These are phyloP conservation scores for Jatropha podagrica DNA, from an alignment of 441 rosid genomes.

Conservation along the genomic window DNA sequence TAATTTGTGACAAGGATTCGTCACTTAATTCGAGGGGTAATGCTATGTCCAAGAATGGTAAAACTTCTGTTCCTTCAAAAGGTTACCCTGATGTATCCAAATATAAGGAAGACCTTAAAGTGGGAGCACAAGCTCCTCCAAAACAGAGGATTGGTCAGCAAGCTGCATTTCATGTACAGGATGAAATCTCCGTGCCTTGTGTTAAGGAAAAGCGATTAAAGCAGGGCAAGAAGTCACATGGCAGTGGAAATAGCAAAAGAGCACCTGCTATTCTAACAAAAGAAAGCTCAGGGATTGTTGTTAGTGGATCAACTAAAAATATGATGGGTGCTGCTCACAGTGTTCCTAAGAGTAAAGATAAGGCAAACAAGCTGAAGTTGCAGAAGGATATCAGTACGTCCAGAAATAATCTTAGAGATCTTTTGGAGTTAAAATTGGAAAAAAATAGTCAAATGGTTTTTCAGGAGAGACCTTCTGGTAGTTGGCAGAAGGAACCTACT, in stretches of 20 bases:
- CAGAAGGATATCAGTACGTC: slow-evolving; percentile 35
- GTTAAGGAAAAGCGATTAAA: slow-evolving; percentile 31
- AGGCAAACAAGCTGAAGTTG: slow-evolving; percentile 30
- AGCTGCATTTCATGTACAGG: slow-evolving; percentile 21
- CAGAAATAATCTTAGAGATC: slow-evolving; percentile 26
- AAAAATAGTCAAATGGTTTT: slow-evolving; percentile 19
- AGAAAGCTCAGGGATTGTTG: slow-evolving; percentile 34
- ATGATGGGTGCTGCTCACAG: slow-evolving; percentile 24
- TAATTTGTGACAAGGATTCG: slow-evolving; percentile 17
- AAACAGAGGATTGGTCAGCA: slow-evolving; percentile 29
- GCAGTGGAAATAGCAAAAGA: slow-evolving; percentile 26
- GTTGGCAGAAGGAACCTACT: slow-evolving; percentile 29
- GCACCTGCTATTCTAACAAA: slow-evolving; percentile 22
- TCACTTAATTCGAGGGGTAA: slow-evolving; percentile 27
- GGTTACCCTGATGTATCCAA: slow-evolving; percentile 19
- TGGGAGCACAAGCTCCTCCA: slow-evolving; percentile 13
- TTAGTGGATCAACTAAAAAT: slow-evolving; percentile 26
- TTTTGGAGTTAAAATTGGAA: slow-evolving; percentile 22
- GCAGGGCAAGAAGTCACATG: slow-evolving; percentile 42
- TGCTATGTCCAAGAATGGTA: slow-evolving; percentile 26
- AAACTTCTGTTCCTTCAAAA: slow-evolving; percentile 30
- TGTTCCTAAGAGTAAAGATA: slow-evolving; percentile 32
- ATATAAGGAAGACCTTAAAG: slow-evolving; percentile 29
- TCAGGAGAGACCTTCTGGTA: slow-evolving; percentile 26
- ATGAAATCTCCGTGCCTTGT: slow-evolving; percentile 21